Evolutionary conservation across 306 rosid species (phyloP).

Genomic region (Sindora glabra): DNA sequence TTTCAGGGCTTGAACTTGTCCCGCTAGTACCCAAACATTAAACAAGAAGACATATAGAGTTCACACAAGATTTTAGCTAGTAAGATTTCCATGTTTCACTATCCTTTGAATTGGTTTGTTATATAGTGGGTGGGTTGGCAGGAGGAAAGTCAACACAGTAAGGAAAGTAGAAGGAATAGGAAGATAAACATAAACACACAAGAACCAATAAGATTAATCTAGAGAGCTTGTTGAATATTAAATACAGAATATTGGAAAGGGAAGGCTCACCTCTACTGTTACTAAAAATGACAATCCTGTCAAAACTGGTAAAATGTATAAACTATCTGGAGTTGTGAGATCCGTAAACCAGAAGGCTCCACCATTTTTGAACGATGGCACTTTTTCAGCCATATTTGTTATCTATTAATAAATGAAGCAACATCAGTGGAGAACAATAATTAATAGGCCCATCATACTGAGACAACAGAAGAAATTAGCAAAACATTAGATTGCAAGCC

Average conservation of each 20-base stretch:
- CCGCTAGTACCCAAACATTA: too few species aligned
- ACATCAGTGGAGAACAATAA: conserved; percentile 19
- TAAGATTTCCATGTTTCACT: too few species aligned
- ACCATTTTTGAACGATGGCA: conserved; percentile 85
- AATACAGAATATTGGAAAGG: not conserved
- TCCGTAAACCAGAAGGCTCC: conserved; percentile 90
- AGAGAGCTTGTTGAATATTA: conserved; percentile 5
- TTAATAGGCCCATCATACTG: not conserved
- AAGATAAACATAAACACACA: not conserved
- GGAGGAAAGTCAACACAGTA: too few species aligned
- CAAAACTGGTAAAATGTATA: conserved; percentile 64
- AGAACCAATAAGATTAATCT: not conserved
- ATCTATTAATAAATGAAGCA: conserved; percentile 42
- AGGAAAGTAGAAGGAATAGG: not conserved
- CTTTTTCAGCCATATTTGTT: conserved; percentile 76
- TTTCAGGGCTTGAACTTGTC: too few species aligned
- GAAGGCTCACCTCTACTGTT: conserved; percentile 67
- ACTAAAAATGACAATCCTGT: conserved; percentile 71
- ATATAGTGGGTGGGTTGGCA: too few species aligned
- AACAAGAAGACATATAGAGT: too few species aligned
- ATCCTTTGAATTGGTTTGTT: too few species aligned
- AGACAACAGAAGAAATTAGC: conserved; percentile 2
- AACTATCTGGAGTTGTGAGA: conserved; percentile 72
- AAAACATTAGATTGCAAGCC: conserved; percentile 12
- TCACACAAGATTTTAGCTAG: too few species aligned